Evolutionary conservation across 495 filamentous ascomycete species (phyloP).

Genomic region (Penicillium odoratum): DNA sequence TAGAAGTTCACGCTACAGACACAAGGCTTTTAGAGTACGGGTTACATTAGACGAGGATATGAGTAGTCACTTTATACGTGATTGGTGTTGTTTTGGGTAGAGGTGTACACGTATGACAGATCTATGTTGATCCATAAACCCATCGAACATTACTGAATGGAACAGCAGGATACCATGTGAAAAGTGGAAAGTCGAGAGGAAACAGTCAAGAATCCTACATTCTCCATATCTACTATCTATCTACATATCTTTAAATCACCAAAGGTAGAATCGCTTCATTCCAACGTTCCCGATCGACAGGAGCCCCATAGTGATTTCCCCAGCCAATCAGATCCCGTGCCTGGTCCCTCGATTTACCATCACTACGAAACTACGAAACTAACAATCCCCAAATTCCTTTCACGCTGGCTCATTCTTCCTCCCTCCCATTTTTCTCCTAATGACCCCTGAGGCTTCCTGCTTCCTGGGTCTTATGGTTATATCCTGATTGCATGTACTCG

Average conservation of each 20-base stretch:
- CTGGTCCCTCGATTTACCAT: constrained; percentile 23
- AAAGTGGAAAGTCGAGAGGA: background rate
- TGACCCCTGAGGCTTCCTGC: constrained; percentile 14
- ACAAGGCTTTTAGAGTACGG: background rate
- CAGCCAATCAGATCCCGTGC: constrained; percentile 28
- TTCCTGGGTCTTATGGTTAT: constrained; percentile 23
- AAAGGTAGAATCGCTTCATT: constrained; percentile 14
- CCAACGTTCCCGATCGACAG: constrained; percentile 24
- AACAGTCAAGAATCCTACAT: constrained; percentile 9
- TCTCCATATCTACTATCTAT: constrained; percentile 6
- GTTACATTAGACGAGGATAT: background rate
- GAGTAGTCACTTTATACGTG: background rate
- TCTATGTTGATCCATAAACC: background rate
- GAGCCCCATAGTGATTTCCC: constrained; percentile 10
- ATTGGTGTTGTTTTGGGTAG: background rate
- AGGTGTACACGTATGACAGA: background rate
- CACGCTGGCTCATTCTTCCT: constrained; percentile 21
- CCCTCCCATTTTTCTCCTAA: constrained; percentile 12
- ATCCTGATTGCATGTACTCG: constrained; percentile 24
- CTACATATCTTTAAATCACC: background rate
- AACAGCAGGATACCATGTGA: background rate
- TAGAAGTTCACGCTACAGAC: background rate
- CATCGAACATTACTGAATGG: background rate
- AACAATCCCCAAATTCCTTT: constrained; percentile 24
- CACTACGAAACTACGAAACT: constrained; percentile 14